Conservation (phyloP, 2,329 filamentous ascomycete genomes). For the Cercospora sesami region DNA sequence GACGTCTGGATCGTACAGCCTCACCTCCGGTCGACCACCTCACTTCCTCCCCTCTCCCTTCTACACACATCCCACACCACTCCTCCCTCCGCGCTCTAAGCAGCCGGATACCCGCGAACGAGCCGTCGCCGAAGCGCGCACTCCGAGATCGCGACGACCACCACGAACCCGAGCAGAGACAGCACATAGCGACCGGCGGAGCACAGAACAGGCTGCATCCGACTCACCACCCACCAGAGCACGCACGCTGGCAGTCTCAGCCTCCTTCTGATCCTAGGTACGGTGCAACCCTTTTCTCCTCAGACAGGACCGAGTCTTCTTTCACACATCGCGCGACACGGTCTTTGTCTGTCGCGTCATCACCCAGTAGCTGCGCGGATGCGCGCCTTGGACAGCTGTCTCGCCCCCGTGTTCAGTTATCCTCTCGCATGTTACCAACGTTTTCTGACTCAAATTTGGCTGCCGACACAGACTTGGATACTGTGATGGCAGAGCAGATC, state of each 20-base stretch:
- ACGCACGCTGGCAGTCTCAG: slow-evolving; percentile 25
- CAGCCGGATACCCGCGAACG: slow-evolving; percentile 17
- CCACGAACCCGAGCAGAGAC: slow-evolving; percentile 9
- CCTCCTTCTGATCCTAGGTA: slow-evolving; percentile 24
- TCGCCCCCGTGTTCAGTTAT: not conserved
- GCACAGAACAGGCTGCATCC: slow-evolving; percentile 15
- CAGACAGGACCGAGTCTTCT: not conserved
- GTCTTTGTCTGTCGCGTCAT: not conserved
- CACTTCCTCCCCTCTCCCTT: not conserved
- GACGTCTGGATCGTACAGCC: not conserved
- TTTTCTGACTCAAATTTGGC: slow-evolving; percentile 23
- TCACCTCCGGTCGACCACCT: slow-evolving; percentile 5
- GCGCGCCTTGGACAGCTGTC: not conserved
- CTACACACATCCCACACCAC: not conserved
- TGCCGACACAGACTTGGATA: slow-evolving; percentile 30
- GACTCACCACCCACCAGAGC: slow-evolving; percentile 13
- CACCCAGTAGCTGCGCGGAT: not conserved
- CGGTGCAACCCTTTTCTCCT: not conserved
- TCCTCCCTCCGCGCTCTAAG: slow-evolving; percentile 15
- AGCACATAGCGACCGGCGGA: slow-evolving; percentile 3
- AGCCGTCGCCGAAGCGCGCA: slow-evolving; percentile 15
- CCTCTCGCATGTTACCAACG: slow-evolving; percentile 7
- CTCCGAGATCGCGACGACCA: slow-evolving; percentile 9
- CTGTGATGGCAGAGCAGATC: slow-evolving; percentile 73
- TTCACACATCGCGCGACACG: not conserved